Evolutionary conservation across 208 protist species (phyloP), one percentile per base, ranked within the genome.

Genomic region (Trypanosoma rangeli): DNA sequence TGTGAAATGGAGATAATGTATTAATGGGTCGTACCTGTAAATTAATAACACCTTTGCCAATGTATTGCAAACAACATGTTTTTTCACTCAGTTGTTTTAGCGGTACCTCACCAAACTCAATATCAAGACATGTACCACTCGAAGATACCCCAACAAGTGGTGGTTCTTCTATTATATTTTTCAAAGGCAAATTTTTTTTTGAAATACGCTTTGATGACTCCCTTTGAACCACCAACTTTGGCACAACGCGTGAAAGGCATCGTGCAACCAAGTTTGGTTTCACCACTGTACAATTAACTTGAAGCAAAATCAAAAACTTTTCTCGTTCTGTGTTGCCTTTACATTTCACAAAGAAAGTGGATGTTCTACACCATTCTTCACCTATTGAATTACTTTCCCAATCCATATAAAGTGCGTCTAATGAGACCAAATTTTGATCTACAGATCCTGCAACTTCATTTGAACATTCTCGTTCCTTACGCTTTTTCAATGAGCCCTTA

Each of bases 21-120:
- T 82, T 82, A 26, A 83, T 52, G 20, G 88, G 83, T 29, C 79
- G 85, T 5, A 88, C 52, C 31, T 83, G 74, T 39, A 91, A 73
- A 42, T 26, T 55, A 33, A 67, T 75, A 31, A 66, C 33, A 2
- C 63, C 53, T 18, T 58, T 61, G 12, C 78, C 83, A 64, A 54
- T 77, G 50, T 89, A 89, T 13, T 55, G 31, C 7, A 94, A 64
- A 29, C 83, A 49, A 70, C 78, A 90, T 48, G 64, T 58, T 33
- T 60, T 79, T 53, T 82, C 74, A 37, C 42, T 67, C 28, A 58
- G 31, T 26, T 84, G 78, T 56, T 86, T 85, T 33, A 91, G 78
- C 2, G 85, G 79, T 24, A 90, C 76, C 44, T 89, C 85, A 9
- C 84, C 80, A 79, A 89, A 94, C 29, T 87, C 73, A 9, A 94